Percentiles rank a stretch among this genome's conserved stretches.
Conservation (phyloP, 441 rosid species). For the Arabidopsis lyrata region DNA sequence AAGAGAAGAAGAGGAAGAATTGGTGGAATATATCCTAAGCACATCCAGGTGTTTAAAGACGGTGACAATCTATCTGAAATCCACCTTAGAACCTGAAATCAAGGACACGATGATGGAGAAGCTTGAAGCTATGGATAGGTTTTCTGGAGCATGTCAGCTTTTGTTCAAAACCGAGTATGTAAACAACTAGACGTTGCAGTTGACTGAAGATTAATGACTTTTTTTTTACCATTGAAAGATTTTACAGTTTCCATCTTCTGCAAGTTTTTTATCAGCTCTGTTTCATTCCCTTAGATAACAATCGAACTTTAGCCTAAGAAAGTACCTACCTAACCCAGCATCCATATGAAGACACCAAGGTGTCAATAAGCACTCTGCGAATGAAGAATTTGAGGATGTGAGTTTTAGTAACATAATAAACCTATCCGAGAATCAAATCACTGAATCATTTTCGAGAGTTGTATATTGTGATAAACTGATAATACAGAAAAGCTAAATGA, state of each 20-base stretch:
- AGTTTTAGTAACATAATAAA: not conserved
- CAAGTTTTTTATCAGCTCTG: not conserved
- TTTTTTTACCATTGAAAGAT: not conserved
- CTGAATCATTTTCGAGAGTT: not conserved
- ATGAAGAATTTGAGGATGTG: not conserved
- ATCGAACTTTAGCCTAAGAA: not conserved
- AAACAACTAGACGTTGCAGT: not conserved
- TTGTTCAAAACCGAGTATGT: not conserved
- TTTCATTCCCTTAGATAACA: not conserved
- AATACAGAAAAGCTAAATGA: constrained; percentile 16
- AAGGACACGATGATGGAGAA: not conserved
- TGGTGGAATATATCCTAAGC: not conserved
- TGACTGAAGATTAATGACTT: not conserved
- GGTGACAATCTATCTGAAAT: not conserved
- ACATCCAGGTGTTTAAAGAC: not conserved
- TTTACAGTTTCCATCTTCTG: not conserved
- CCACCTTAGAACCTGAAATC: not conserved
- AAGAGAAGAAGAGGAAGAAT: not conserved
- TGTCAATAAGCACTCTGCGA: not conserved
- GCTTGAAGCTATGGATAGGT: not conserved
- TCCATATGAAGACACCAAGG: not conserved
- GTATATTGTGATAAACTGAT: not conserved
- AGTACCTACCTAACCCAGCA: not conserved
- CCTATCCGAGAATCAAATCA: constrained; percentile 2
- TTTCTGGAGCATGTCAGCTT: not conserved